These are phyloP conservation scores for Periglandula ipomoeae DNA, from an alignment of 2,329 filamentous ascomycete genomes.

Conservation along the genomic window DNA sequence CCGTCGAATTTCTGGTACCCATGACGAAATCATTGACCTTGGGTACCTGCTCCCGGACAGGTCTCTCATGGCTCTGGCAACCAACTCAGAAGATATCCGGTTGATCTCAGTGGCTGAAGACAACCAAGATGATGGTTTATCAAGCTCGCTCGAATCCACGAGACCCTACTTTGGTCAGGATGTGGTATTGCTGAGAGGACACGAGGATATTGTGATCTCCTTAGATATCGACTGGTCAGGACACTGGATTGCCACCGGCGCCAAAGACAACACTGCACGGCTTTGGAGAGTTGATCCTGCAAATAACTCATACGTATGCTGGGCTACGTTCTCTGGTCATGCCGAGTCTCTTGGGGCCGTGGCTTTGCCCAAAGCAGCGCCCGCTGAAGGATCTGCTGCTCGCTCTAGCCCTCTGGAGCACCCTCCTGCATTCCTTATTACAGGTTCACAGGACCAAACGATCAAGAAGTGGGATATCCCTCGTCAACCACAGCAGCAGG, in stretches of 20 bases:
- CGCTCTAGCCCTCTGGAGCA: constrained; percentile 65
- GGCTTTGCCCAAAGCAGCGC: constrained; percentile 63
- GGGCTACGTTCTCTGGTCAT: constrained; percentile 78
- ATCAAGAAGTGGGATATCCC: constrained; percentile 89
- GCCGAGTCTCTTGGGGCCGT: constrained; percentile 91
- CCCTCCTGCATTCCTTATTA: constrained; percentile 77
- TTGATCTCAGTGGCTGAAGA: constrained; percentile 62
- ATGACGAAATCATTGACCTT: constrained; percentile 95
- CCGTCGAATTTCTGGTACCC: constrained; percentile 83
- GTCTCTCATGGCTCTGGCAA: constrained; percentile 80
- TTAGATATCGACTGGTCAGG: constrained; percentile 95
- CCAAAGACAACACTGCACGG: constrained; percentile 91
- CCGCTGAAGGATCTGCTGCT: constrained; percentile 59
- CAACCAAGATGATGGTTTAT: constrained; percentile 14
- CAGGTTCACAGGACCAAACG: constrained; percentile 90
- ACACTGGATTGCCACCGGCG: constrained; percentile 89
- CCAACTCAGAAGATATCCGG: constrained; percentile 88
- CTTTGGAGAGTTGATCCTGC: constrained; percentile 79
- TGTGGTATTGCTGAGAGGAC: constrained; percentile 74
- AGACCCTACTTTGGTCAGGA: constrained; percentile 78
- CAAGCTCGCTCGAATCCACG: constrained; percentile 5
- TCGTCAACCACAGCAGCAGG: constrained; percentile 35
- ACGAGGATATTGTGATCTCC: constrained; percentile 92
- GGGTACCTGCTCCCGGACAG: constrained; percentile 74
- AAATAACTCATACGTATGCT: constrained; percentile 67